These are phyloP conservation scores for Mycocentrospora acerina DNA, from an alignment of 2,329 filamentous ascomycete genomes.

Conservation along the genomic window DNA sequence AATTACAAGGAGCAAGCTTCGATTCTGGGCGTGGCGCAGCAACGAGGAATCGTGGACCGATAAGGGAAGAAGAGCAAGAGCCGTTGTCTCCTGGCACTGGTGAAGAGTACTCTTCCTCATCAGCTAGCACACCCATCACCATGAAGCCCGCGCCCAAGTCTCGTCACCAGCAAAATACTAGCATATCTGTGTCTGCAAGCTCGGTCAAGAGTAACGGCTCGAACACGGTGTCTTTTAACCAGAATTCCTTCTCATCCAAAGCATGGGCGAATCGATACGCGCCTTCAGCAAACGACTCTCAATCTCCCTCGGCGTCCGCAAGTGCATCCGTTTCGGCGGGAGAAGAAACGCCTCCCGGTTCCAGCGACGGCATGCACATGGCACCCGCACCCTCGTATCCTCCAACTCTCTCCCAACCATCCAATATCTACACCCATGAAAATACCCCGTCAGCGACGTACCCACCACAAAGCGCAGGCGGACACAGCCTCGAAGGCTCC, in stretches of 20 bases:
- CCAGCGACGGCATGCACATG: slow-evolving; percentile 40
- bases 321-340: slow-evolving; percentile 34
- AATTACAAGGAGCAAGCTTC: slow-evolving; percentile 41
- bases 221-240: slow-evolving; percentile 16
- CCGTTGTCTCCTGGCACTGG: slow-evolving; percentile 25
- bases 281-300: slow-evolving; percentile 26
- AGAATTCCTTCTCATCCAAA: slow-evolving; percentile 9
- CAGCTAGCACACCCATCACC: slow-evolving; percentile 37
- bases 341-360: slow-evolving; percentile 40
- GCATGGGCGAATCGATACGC: slow-evolving; percentile 30
- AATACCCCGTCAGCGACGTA: too few species aligned
- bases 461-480: slow-evolving; percentile 29
- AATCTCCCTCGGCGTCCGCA: slow-evolving; percentile 27
- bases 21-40: slow-evolving; percentile 35
- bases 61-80: slow-evolving; percentile 28
- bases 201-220: slow-evolving; percentile 34
- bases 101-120: slow-evolving; percentile 32
- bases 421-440: slow-evolving; percentile 8
- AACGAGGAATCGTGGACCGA: slow-evolving; percentile 31
- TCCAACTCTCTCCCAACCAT: slow-evolving; percentile 28
- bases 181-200: slow-evolving; percentile 36
- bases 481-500: slow-evolving; percentile 33
- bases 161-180: slow-evolving; percentile 34
- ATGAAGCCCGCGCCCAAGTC: slow-evolving; percentile 34
- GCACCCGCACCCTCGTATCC: slow-evolving; percentile 33